A percentile compares a stretch with the other conserved stretches of the same genome.
Evolutionary conservation across 345 rosid genomes (phyloP).

Genomic region (Kandelia obovata): DNA sequence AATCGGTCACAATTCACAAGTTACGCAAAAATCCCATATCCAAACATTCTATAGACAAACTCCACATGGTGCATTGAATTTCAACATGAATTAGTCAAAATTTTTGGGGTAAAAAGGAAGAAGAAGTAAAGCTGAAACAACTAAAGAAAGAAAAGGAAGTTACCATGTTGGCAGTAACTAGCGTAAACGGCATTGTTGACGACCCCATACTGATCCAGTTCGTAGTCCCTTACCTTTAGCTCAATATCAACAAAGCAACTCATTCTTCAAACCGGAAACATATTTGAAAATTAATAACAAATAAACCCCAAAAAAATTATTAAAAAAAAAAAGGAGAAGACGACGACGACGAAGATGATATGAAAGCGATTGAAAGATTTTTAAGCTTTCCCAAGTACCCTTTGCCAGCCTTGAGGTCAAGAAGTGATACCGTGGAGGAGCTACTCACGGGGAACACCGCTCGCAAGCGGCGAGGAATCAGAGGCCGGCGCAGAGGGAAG

Average conservation of each 20-base stretch:
- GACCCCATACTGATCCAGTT: conserved; percentile 86
- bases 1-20: not conserved
- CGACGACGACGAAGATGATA: not conserved
- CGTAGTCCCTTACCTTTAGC: conserved; percentile 76
- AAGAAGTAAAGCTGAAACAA: no score
- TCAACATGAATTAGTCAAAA: no score
- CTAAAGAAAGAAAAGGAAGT: not conserved
- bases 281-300: not conserved
- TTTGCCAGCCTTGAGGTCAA: conserved; percentile 55
- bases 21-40: not conserved
- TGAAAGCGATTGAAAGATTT: not conserved
- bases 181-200: conserved; percentile 88
- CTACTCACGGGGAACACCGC: conserved; percentile 26
- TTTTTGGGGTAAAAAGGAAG: no score
- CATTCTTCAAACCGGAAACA: conserved; percentile 42
- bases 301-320: not conserved
- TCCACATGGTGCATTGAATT: no score
- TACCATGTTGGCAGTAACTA: conserved; percentile 83
- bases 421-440: conserved; percentile 27
- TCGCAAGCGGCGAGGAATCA: conserved; percentile 9
- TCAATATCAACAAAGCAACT: conserved; percentile 52
- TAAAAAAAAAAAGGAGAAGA: not conserved
- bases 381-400: conserved; percentile 36
- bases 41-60: not conserved
- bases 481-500: conserved; percentile 10